Evolutionary conservation across 73 alveolate species (phyloP).

Genomic region (Paramecium biaurelia): DNA sequence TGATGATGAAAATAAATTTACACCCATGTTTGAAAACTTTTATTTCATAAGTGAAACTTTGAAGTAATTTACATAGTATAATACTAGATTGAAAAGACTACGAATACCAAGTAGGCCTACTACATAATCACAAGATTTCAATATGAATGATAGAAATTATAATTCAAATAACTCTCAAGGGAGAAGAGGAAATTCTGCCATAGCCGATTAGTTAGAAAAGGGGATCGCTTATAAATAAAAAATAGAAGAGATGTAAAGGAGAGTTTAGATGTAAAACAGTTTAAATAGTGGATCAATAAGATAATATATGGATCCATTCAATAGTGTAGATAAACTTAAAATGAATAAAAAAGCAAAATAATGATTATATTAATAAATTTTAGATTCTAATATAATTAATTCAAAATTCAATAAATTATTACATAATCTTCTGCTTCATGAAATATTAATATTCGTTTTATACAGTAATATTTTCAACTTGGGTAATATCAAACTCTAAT

Average conservation of each 20-base stretch:
- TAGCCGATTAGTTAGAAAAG: neutral
- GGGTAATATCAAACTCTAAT: neutral
- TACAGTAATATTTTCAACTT: neutral
- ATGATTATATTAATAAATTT: neutral
- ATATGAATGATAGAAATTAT: neutral
- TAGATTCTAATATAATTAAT: neutral
- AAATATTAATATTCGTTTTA: neutral
- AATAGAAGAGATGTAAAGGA: neutral
- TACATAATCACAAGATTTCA: neutral
- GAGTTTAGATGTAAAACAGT: neutral
- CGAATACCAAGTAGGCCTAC: neutral
- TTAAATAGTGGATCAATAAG: slow-evolving; percentile 1
- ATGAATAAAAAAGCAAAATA: neutral
- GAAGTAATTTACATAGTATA: neutral
- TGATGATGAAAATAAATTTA: slow-evolving; percentile 31
- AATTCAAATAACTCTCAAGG: neutral
- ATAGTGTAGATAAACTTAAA: neutral
- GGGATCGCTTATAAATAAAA: neutral
- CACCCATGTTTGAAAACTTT: slow-evolving; percentile 36
- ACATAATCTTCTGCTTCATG: neutral
- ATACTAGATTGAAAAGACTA: neutral
- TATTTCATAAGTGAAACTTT: slow-evolving; percentile 28
- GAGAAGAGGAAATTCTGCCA: neutral
- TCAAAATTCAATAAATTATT: neutral
- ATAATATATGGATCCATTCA: neutral